phyloP scores from a whole-genome alignment of 805 yeast genomes.

The Lipomyces sp. region DNA sequence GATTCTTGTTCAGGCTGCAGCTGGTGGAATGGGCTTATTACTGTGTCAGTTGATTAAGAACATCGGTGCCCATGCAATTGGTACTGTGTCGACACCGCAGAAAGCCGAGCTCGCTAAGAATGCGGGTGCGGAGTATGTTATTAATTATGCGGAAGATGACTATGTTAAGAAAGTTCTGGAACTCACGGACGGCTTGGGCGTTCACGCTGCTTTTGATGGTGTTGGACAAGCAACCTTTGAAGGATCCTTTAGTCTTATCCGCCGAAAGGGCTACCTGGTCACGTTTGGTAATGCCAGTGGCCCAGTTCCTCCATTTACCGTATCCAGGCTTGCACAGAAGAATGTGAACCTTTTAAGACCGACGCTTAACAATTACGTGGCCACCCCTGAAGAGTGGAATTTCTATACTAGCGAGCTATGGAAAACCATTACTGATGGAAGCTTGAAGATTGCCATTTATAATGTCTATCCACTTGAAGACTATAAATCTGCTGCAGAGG shows the following conservation, averaged over 20 bases:
- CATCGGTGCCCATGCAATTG: conserved; percentile 81
- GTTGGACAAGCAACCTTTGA: conserved; percentile 80
- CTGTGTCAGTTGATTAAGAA: conserved; percentile 65
- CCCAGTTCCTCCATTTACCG: conserved; percentile 62
- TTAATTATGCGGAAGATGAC: conserved; percentile 57
- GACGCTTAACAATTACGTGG: conserved; percentile 57
- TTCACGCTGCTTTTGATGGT: conserved; percentile 69
- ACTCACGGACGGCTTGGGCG: conserved; percentile 70
- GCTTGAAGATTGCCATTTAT: conserved; percentile 57
- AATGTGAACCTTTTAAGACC: conserved; percentile 73
- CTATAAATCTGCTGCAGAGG: conserved; percentile 63
- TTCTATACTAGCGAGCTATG: conserved; percentile 47
- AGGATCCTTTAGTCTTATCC: conserved; percentile 59
- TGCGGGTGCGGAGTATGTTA: conserved; percentile 76
- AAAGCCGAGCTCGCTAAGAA: conserved; percentile 68
- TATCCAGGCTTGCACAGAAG: conserved; percentile 57
- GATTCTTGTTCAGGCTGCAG: conserved; percentile 86
- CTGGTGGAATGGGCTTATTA: conserved; percentile 89
- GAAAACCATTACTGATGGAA: conserved; percentile 52
- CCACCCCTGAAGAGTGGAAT: conserved; percentile 61
- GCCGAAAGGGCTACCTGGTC: conserved; percentile 73
- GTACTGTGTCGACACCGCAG: conserved; percentile 77
- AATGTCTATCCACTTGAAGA: conserved; percentile 65
- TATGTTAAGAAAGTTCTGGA: conserved; percentile 60
- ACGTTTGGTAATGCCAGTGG: conserved; percentile 90